Base-by-base conservation (phyloP, 768 basidiomycete genomes). In the Suillus brevipes region DNA sequence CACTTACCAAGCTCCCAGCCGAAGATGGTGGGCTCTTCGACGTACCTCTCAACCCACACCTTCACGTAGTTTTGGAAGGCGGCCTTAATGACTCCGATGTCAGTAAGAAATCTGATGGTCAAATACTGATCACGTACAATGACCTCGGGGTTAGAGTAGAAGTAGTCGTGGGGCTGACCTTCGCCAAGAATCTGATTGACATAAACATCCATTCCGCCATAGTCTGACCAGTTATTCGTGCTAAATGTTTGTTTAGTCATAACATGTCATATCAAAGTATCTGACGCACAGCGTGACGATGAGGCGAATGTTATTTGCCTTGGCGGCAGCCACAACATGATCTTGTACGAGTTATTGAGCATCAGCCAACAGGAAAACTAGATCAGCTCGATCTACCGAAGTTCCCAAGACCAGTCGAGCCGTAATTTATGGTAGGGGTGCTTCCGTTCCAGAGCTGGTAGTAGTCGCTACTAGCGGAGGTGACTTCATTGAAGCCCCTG, bases 401-500 rank as follows among this genome's bases (percentile, higher is more conserved):
- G 71, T 81, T 83, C 34, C 75, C 68, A 8, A 88, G 78, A 34
- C 85, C 87, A 63, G 77, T 83, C 0, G 84, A 65, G 13, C 86
- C 86, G 4, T 80, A 83, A 73, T 88, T 87, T 65, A 88, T 71
- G 4, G 84, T 86, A 0, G 84, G 78, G 8, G 75, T 81, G 20
- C 75, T 76, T 56, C 82, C 83, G 7, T 77, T 78, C 87, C 85
- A 88, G 18, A 75, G 77, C 70, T 88, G 85, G 69, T 86, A 87
- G 69, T 84, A 87, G 40, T 77, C 78, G 6, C 83, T 82, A 59
- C 74, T 82, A 6, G 81, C 72, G 14, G 73, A 75, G 6, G 81
- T 87, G 34, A 84, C 85, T 60, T 86, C 87, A 71, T 85, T 85
- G 78, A 85, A 86, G 28, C 85, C 85, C 84, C 81, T 83, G 55